A percentile compares a stretch with the other conserved stretches of the same genome.
These are phyloP conservation scores for Sphagnurus paluster DNA, from an alignment of 1,284 basidiomycete species.

Conservation along the genomic window DNA sequence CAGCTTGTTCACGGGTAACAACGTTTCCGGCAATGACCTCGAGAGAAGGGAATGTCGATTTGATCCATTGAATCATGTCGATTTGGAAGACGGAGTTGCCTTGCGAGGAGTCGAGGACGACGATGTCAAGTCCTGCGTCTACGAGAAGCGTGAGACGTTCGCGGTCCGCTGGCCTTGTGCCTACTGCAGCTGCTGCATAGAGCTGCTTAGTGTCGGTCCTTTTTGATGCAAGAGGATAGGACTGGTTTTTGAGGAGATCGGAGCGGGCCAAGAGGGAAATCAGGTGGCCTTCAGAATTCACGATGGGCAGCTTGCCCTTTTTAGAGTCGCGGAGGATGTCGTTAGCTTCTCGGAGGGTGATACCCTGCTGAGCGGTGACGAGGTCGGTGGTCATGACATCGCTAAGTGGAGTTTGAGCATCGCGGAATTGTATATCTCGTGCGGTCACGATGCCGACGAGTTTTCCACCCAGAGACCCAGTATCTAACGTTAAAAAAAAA, in stretches of 20 bases:
- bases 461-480: conserved; percentile 85
- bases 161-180: conserved; percentile 88
- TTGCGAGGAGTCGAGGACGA: conserved; percentile 94
- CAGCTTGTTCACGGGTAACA: conserved; percentile 97
- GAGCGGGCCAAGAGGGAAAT: conserved; percentile 92
- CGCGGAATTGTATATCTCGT: conserved; percentile 94
- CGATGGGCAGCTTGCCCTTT: conserved; percentile 96
- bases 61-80: conserved; percentile 97
- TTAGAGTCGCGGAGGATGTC: conserved; percentile 94
- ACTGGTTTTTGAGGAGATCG: conserved; percentile 97
- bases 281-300: conserved; percentile 76
- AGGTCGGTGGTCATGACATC: conserved; percentile 90
- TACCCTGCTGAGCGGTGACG: conserved; percentile 81
- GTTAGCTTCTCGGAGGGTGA: conserved; percentile 93
- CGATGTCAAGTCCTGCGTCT: conserved; percentile 95
- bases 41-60: conserved; percentile 78
- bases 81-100: conserved; percentile 95
- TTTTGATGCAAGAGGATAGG: conserved; percentile 95
- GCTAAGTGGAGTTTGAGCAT: conserved; percentile 66
- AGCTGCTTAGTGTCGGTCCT: conserved; percentile 92
- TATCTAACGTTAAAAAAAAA: conserved; percentile 53
- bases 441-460: conserved; percentile 96
- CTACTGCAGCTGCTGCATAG: conserved; percentile 96
- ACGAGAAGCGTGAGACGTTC: conserved; percentile 86
- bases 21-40: conserved; percentile 98